Evolutionary conservation across 2,329 filamentous ascomycete species (phyloP), one percentile per base, ranked within the genome.

Genomic region (Didymella glomerata): DNA sequence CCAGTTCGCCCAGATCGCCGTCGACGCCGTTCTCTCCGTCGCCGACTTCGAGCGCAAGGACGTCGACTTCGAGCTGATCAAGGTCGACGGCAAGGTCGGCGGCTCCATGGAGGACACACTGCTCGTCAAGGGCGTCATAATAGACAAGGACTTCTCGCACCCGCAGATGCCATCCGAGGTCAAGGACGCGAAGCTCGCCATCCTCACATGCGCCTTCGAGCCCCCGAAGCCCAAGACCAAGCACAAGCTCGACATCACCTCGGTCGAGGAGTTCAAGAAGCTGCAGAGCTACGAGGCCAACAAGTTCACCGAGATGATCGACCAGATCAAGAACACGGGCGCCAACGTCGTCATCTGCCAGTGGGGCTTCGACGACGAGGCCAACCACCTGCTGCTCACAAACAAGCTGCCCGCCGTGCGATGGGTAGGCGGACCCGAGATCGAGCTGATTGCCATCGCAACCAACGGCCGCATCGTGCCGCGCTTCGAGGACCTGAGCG

Each of bases 121-220:
- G 28, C 88, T 99, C 42, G 94, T 99, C 70, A 96, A 98, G 82
- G 95, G 95, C 77, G 95, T 99, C 67, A 96, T 99, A 77, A 87
- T 99, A 78, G 95, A 99, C 86, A 99, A 99, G 84, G 96, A 99
- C 82, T 99, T 99, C 80, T 98, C 95, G 34, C 95, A 99, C 79
- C 95, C 95, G 13, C 95, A 99, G 82, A 99, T 99, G 95, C 95
- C 95, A 11, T 91, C 90, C 49, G 93, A 97, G 80, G 94, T 99
- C 65, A 86, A 84, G 71, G 93, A 99, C 80, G 96, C 95, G 75
- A 98, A 97, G 84, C 88, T 99, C 74, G 95, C 95, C 69, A 99
- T 99, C 73, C 83, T 99, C 60, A 99, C 95, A 50, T 99, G 95
- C 78, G 93, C 95, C 4, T 99, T 99, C 76, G 95, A 99, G 83